Base-by-base conservation (phyloP, 2,329 filamentous ascomycete genomes). In the Tolypocladium sp. region DNA sequence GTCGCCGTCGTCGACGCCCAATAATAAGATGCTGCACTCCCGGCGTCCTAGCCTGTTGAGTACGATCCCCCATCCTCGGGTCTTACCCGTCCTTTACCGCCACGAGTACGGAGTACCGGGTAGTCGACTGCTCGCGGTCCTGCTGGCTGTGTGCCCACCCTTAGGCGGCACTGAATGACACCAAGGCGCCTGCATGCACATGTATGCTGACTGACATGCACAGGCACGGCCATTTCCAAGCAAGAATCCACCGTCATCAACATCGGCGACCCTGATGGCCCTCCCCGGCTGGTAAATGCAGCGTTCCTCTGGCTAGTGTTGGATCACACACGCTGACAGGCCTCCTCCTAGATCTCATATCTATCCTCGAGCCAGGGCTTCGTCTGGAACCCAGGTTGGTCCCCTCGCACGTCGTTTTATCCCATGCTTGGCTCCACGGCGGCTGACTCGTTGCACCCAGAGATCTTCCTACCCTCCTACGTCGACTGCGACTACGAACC, bases 381-480 rank as follows among this genome's bases (percentile, higher is more conserved):
- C 69, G 85, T 87, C 62, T 93, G 89, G 89, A 92, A 92, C 72
- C 89, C 89, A 72, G 86, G 86, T 88, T 76, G 57, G 74, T 65
- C 30, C 35, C 38, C 52, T 12, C 30, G 13, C 44, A 22, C 42
- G 54, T 55, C 46, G 46, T 57, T n/a, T 17, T 54, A 42, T 17
- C 37, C 27, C 7, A 37, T n/a, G 10, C 30, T 22, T 15, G 38
- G 30, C 49, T 53, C 12, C 30, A 30, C 9, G n/a, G 59, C 65
- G 38, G 63, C 61, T 58, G 37, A 60, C 35, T n/a, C 20, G 2
- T 9, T 22, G 25, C 51, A 22, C 35, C 58, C 63, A 88, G 89
- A 92, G 70, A 90, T 92, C 72, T 92, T 92, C 74, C 82, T 92
- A 2, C 89, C 89, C 1, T 90, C 88, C 9, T 91, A 91, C 70